Conservation (phyloP, 169 alveolate species). For the Eimeria acervulina region DNA sequence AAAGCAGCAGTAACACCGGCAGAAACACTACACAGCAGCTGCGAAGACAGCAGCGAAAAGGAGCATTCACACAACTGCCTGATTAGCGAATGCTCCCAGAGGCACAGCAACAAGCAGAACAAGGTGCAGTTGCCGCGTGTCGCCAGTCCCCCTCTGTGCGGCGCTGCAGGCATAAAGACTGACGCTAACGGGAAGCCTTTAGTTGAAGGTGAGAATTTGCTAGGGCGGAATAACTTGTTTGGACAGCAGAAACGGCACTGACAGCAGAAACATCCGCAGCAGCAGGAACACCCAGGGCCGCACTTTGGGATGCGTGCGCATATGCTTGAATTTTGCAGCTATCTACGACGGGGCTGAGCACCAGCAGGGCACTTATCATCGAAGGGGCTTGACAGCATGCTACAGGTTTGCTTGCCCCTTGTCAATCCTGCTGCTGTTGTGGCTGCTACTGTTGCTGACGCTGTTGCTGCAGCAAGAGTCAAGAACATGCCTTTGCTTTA, state of each 20-base stretch:
- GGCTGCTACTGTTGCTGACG: neutral
- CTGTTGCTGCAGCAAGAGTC: neutral
- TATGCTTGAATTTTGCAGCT: slow-evolving; percentile 74
- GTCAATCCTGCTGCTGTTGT: neutral
- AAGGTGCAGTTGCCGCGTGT: neutral
- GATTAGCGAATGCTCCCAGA: neutral
- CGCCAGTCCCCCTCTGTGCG: neutral
- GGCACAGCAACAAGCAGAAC: neutral
- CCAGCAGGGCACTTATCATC: slow-evolving; percentile 88
- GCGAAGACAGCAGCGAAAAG: neutral
- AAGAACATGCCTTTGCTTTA: neutral
- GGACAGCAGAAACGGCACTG: neutral
- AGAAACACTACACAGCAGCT: neutral
- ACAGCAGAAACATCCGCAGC: neutral
- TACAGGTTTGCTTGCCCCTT: slow-evolving; percentile 82
- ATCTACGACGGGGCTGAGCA: slow-evolving; percentile 86
- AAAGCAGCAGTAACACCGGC: neutral
- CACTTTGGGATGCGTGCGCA: neutral
- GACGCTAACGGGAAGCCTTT: slow-evolving; percentile 48
- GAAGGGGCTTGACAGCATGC: slow-evolving; percentile 87
- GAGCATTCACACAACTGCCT: neutral
- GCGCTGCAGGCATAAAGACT: slow-evolving; percentile 47
- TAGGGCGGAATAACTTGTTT: neutral
- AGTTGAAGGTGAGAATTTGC: slow-evolving; percentile 47
- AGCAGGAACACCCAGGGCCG: neutral